phyloP scores from a whole-genome alignment of 1,284 basidiomycete species.

The Microbotryum violaceum region DNA sequence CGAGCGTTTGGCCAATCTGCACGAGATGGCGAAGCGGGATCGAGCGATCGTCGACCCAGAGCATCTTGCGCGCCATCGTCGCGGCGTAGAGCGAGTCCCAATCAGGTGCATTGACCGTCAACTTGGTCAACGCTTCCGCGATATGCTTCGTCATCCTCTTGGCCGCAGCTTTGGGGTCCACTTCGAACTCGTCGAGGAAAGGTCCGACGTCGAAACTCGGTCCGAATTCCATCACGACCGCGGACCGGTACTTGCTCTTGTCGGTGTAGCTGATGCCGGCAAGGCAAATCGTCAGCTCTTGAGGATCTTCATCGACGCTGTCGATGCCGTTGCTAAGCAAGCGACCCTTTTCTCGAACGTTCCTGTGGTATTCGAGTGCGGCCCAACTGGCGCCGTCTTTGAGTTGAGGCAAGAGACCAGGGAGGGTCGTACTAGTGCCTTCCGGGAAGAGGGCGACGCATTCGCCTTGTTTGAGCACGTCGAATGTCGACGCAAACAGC shows the following conservation, averaged over 20 bases:
- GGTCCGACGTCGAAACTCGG: conserved; percentile 65
- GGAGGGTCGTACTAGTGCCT: conserved; percentile 63
- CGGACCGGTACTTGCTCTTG: conserved; percentile 85
- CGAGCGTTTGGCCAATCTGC: conserved; percentile 67
- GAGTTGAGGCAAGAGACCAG: conserved; percentile 72
- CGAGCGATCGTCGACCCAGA: conserved; percentile 70
- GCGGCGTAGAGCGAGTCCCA: conserved; percentile 84
- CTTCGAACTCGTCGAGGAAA: conserved; percentile 71
- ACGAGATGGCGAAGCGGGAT: conserved; percentile 67
- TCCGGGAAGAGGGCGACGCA: conserved; percentile 92
- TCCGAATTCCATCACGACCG: conserved; percentile 57
- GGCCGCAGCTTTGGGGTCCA: conserved; percentile 65
- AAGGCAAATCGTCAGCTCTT: conserved; percentile 60
- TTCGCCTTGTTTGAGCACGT: conserved; percentile 66
- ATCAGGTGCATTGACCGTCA: conserved; percentile 84
- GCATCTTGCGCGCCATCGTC: conserved; percentile 77
- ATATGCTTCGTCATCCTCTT: conserved; percentile 73
- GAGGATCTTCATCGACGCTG: conserved; percentile 40
- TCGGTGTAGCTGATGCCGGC: conserved; percentile 87
- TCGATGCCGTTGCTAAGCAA: conserved; percentile 14
- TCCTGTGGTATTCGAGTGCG: conserved; percentile 81
- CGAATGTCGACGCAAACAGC: conserved; percentile 83
- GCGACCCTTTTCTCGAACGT: conserved; percentile 46
- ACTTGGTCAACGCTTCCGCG: conserved; percentile 59
- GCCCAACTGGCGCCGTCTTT: conserved; percentile 97